Evolutionary conservation across 257 asterid genomes (phyloP).

Genomic region (Plantago elongata): DNA sequence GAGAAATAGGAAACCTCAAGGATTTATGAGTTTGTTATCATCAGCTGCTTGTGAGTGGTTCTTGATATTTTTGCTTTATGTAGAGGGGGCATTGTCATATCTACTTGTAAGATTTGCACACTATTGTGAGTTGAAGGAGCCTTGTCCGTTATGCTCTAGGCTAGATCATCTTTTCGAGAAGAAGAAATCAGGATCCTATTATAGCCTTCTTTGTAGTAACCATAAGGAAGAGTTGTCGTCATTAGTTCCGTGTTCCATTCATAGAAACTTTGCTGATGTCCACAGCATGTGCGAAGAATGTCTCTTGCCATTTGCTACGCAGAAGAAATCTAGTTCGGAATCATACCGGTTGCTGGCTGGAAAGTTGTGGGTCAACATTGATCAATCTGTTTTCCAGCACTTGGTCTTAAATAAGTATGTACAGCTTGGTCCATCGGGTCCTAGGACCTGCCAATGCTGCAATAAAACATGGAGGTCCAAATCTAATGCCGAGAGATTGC

Average conservation of each 20-base stretch:
- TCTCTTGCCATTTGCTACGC: slow-evolving; percentile 35
- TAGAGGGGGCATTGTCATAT: slow-evolving; percentile 55
- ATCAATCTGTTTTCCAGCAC: slow-evolving; percentile 34
- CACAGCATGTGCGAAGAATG: slow-evolving; percentile 72
- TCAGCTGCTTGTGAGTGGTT: slow-evolving; percentile 90
- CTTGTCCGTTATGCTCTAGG: slow-evolving; percentile 74
- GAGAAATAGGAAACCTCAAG: slow-evolving; percentile 33
- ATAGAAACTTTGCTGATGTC: slow-evolving; percentile 52
- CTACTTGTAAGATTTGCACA: slow-evolving; percentile 51
- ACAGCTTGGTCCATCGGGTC: slow-evolving; percentile 31
- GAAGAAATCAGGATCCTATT: slow-evolving; percentile 36
- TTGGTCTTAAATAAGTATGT: slow-evolving; percentile 34
- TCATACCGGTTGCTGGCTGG: slow-evolving; percentile 43
- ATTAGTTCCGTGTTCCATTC: slow-evolving; percentile 50
- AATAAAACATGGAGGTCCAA: slow-evolving; percentile 43
- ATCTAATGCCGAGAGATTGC: slow-evolving; percentile 50
- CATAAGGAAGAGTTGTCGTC: slow-evolving; percentile 77
- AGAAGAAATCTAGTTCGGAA: slow-evolving; percentile 31
- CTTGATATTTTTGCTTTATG: slow-evolving; percentile 57
- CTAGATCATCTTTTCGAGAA: slow-evolving; percentile 39
- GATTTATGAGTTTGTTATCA: slow-evolving; percentile 56
- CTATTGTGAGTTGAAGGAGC: slow-evolving; percentile 53
- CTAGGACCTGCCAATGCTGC: slow-evolving; percentile 66
- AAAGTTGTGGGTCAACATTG: slow-evolving; percentile 45
- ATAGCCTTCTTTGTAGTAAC: slow-evolving; percentile 42